A percentile compares a stretch with the other conserved stretches of the same genome.
Evolutionary conservation across 495 filamentous ascomycete species (phyloP).

Genomic region (Parmelia sp.): DNA sequence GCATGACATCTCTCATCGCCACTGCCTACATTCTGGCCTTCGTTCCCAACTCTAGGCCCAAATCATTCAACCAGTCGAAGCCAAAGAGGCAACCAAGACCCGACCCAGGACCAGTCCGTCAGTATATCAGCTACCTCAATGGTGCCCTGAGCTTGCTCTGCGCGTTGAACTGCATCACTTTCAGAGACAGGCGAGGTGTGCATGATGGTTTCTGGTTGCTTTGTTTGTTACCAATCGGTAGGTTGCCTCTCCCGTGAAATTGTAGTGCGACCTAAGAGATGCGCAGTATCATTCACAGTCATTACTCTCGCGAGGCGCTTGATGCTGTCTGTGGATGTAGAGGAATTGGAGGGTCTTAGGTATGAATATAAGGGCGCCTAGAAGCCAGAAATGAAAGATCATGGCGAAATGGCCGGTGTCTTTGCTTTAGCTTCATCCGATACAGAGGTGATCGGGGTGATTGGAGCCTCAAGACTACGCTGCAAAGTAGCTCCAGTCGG

Average conservation of each 20-base stretch:
- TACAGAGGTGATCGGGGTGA: not conserved
- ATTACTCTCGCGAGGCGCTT: conserved; percentile 34
- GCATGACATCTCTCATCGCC: conserved; percentile 51
- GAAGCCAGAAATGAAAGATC: not conserved
- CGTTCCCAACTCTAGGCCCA: conserved; percentile 25
- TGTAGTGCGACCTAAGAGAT: conserved; percentile 20
- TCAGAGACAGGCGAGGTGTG: conserved; percentile 18
- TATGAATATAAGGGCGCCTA: conserved; percentile 50
- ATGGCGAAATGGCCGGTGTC: not conserved
- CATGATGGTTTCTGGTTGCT: conserved; percentile 28
- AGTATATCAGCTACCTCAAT: conserved; percentile 23
- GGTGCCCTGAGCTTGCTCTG: conserved; percentile 23
- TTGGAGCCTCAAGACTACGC: not conserved
- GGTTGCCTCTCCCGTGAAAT: conserved; percentile 30
- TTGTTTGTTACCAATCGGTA: conserved; percentile 25
- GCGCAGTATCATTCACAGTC: conserved; percentile 35
- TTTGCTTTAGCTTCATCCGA: not conserved
- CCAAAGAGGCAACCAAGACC: conserved; percentile 11
- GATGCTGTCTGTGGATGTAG: conserved; percentile 44
- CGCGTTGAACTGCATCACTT: conserved; percentile 17
- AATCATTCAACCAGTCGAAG: conserved; percentile 18
- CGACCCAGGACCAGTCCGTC: conserved; percentile 18
- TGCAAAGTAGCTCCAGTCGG: not conserved
- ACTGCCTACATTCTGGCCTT: conserved; percentile 49
- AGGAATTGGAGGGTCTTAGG: conserved; percentile 41